Base-by-base conservation (phyloP, 352 stramenopile species). In the Phytophthora quininea region DNA sequence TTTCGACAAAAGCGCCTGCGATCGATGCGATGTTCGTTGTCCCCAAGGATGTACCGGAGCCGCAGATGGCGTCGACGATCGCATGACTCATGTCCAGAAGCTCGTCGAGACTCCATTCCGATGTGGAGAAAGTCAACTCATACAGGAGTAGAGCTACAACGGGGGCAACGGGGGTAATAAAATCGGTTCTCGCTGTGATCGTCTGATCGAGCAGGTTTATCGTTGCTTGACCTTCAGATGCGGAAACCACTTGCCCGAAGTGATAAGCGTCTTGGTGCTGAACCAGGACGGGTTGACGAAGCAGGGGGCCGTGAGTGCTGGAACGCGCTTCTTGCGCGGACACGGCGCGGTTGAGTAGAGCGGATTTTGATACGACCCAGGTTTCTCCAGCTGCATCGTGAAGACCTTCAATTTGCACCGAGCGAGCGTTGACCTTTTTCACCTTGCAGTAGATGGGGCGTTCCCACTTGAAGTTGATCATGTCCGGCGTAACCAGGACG, bases 391-490 rank as follows among this genome's bases (percentile, higher is more conserved):
- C 35, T n/a, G 51, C 51, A 33, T 57, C 51, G n/a, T 57, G 51
- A 2, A 57, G 15, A n/a, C 51, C 51, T 4, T 47, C 33, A 15
- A 57, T 19, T 9, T 29, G 32, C 11, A 47, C 33, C 3, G 43
- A 33, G 2, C 33, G 51, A 4, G 51, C 6, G 14, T 35, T 15
- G 12, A 48, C 10, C 12, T 15, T 35, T 19, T 8, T 19, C 12
- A 57, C 33, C 15, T 57, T 57, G 15, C 51, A 57, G 51, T 48
- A 57, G 51, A 57, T 48, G 8, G 33, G 51, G 5, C 7, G 2
- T 4, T 47, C 33, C 32, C 51, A 57, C n/a, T 3, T n/a, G 11
- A 35, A 47, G 3, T 19, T 7, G 6, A 57, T 47, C 31, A 47
- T 33, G 35, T 47, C 51, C 2, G 51, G 51, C 5, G 51, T 57